These are phyloP conservation scores for Neofusicoccum umdonicola DNA, from an alignment of 2,329 filamentous ascomycete species.

Conservation along the genomic window DNA sequence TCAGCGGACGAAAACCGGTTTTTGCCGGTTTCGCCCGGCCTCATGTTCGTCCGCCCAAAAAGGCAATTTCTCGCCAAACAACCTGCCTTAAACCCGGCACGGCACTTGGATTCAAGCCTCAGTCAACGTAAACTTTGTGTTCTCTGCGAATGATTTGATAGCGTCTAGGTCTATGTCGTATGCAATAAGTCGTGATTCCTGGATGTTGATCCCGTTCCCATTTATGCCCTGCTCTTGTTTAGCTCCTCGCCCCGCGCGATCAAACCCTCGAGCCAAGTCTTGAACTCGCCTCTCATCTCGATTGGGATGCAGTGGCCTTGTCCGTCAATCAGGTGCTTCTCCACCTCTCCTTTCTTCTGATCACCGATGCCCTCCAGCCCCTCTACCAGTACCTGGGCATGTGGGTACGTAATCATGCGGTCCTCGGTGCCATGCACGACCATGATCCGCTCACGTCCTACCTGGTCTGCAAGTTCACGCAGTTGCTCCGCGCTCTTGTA, in stretches of 20 bases:
- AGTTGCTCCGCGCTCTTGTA: constrained; percentile 69
- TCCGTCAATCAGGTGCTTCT: constrained; percentile 63
- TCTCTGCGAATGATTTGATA: not conserved
- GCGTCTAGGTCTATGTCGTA: not conserved
- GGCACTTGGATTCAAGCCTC: not conserved
- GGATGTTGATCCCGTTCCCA: not conserved
- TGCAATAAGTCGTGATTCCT: not conserved
- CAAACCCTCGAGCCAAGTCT: constrained; percentile 60
- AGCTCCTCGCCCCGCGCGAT: constrained; percentile 53
- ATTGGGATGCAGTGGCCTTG: constrained; percentile 73
- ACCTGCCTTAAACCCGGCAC: not conserved
- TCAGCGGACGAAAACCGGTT: not conserved
- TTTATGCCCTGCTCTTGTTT: constrained; percentile 23
- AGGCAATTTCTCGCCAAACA: not conserved
- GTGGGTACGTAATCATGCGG: constrained; percentile 71
- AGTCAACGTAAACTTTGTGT: not conserved
- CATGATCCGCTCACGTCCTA: constrained; percentile 72
- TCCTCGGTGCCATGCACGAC: constrained; percentile 75
- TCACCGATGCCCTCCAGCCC: constrained; percentile 46
- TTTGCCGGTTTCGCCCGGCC: not conserved
- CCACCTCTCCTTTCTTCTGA: constrained; percentile 46
- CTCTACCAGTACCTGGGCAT: constrained; percentile 67
- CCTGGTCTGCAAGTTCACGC: constrained; percentile 60
- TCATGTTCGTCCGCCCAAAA: not conserved
- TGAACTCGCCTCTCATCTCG: constrained; percentile 70